Conservation (phyloP, 2,329 filamentous ascomycete species). For the Seiridium unicorne region DNA sequence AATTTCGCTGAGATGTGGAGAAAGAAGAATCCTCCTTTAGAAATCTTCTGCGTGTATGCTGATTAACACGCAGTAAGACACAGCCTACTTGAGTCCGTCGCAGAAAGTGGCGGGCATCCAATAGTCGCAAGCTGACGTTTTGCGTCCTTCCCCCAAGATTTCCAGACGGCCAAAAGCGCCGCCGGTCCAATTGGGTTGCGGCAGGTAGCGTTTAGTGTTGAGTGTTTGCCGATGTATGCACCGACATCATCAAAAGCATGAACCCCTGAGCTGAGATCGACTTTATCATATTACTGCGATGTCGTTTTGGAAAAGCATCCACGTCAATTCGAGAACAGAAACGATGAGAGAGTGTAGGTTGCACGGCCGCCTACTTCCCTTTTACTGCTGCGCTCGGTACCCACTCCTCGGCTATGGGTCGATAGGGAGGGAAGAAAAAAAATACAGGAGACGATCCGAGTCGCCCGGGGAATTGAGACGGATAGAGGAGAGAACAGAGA, state of each 20-base stretch:
- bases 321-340: background rate
- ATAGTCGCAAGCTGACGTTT: background rate
- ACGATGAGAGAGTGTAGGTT: background rate
- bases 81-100: too few relatives aligned
- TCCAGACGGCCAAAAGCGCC: background rate
- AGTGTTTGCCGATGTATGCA: background rate
- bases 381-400: background rate
- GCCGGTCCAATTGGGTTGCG: background rate
- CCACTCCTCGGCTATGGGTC: background rate
- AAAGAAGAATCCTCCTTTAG: background rate
- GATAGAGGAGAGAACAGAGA: conserved; percentile 1
- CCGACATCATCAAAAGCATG: background rate
- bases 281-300: background rate
- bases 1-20: background rate
- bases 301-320: too few relatives aligned
- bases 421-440: background rate
- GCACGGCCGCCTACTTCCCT: background rate
- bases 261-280: background rate
- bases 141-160: background rate
- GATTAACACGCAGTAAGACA: too few relatives aligned
- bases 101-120: too few relatives aligned
- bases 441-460: background rate
- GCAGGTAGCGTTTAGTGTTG: background rate
- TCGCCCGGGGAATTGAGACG: background rate
- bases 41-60: too few relatives aligned